These are phyloP conservation scores for Lactarius vividus DNA, from an alignment of 768 basidiomycete genomes.

Conservation along the genomic window DNA sequence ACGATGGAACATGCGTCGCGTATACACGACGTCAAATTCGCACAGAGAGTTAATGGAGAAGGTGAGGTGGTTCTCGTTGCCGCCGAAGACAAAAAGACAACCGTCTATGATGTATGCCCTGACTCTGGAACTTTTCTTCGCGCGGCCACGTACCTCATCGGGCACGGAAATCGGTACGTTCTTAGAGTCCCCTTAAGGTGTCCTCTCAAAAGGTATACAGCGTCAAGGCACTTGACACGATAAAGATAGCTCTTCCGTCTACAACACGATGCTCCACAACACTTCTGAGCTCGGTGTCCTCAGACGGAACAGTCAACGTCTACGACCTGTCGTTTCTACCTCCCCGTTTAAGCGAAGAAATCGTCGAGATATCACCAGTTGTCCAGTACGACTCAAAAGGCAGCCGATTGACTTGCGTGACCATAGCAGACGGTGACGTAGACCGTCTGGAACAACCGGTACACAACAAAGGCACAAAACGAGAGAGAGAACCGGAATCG, in stretches of 20 bases:
- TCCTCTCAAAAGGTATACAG: slow-evolving; percentile 38
- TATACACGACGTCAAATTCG: slow-evolving; percentile 82
- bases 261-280: slow-evolving; percentile 47
- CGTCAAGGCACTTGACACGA: slow-evolving; percentile 75
- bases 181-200: not conserved
- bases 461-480: slow-evolving; percentile 28
- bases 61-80: slow-evolving; percentile 77
- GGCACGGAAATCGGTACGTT: slow-evolving; percentile 83
- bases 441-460: slow-evolving; percentile 25
- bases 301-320: slow-evolving; percentile 81
- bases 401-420: slow-evolving; percentile 75
- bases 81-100: slow-evolving; percentile 87
- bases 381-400: slow-evolving; percentile 81
- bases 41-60: slow-evolving; percentile 50
- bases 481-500: slow-evolving; percentile 41
- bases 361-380: slow-evolving; percentile 49
- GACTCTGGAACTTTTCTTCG: slow-evolving; percentile 47
- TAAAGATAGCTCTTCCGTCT: slow-evolving; percentile 56
- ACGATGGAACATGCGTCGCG: slow-evolving; percentile 76
- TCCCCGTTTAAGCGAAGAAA: slow-evolving; percentile 21
- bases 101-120: slow-evolving; percentile 64
- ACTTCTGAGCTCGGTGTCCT: slow-evolving; percentile 75
- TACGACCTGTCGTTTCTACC: slow-evolving; percentile 63
- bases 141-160: slow-evolving; percentile 69
- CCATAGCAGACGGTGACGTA: slow-evolving; percentile 50